phyloP scores from a whole-genome alignment of 2,329 filamentous ascomycete genomes.

The Sporothrix sp. region DNA sequence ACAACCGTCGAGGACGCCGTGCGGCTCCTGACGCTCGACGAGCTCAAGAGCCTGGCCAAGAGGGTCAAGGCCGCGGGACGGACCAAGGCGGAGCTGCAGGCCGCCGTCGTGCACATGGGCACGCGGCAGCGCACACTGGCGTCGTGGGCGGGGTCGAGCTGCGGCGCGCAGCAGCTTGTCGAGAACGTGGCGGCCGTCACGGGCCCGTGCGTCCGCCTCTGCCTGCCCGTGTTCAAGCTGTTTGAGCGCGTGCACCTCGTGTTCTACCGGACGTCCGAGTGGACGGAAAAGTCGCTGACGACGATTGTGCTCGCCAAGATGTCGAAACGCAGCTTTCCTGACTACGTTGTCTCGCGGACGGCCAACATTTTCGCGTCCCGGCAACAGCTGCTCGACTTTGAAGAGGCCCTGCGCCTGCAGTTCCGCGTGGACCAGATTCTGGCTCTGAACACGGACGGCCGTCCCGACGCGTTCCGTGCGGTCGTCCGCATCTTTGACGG shows the following conservation, averaged over 20 bases:
- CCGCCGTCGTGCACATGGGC: conserved; percentile 63
- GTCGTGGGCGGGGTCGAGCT: too few relatives aligned
- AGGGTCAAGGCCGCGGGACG: conserved; percentile 80
- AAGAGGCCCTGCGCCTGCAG: conserved; percentile 74
- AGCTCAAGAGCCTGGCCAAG: conserved; percentile 75
- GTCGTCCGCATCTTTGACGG: conserved; percentile 64
- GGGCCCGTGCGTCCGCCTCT: conserved; percentile 77
- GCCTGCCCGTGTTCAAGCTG: conserved; percentile 59
- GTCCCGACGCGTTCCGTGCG: conserved; percentile 53
- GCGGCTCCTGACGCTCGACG: conserved; percentile 71
- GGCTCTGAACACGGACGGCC: conserved; percentile 65
- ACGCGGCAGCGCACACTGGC: conserved; percentile 67
- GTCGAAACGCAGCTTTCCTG: conserved; percentile 74
- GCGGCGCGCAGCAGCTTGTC: conserved; percentile 1
- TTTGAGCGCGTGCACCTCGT: conserved; percentile 94
- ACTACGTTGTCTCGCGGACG: conserved; percentile 83
- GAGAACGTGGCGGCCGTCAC: conserved; percentile 56
- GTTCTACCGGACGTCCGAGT: conserved; percentile 91
- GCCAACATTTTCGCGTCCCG: conserved; percentile 80
- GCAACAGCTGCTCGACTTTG: conserved; percentile 71
- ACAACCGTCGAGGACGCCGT: conserved; percentile 75
- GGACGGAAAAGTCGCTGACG: conserved; percentile 94
- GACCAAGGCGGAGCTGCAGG: conserved; percentile 72
- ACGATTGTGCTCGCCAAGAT: conserved; percentile 92
- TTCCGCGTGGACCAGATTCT: conserved; percentile 71